phyloP scores from a whole-genome alignment of 371 early-diverging fungal genomes.

The Chytridiales sp. region DNA sequence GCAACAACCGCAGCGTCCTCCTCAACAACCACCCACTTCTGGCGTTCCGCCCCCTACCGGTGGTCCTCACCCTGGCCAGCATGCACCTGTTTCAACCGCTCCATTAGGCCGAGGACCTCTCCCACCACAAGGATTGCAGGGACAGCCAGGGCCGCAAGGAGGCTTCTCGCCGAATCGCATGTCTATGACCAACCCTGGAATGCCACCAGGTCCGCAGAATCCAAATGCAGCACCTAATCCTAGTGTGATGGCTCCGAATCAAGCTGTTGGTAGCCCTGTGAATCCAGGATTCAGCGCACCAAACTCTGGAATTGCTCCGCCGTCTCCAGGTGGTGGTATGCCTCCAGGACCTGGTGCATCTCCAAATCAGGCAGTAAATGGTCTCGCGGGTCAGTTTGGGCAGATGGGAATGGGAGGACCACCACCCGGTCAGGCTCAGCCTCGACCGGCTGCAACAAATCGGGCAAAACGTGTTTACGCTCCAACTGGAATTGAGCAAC shows the following conservation, averaged over 20 bases:
- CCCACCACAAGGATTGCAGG: too few relatives aligned
- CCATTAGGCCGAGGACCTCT: too few relatives aligned
- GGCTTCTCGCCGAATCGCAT: too few relatives aligned
- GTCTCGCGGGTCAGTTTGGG: neutral
- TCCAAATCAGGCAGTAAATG: neutral
- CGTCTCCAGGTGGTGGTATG: too few relatives aligned
- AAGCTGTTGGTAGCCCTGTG: too few relatives aligned
- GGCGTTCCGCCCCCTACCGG: conserved; percentile 17
- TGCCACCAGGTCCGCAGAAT: conserved; percentile 1
- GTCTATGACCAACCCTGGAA: conserved; percentile 6
- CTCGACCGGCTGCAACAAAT: neutral
- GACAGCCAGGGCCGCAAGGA: too few relatives aligned
- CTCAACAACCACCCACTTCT: conserved; percentile 19
- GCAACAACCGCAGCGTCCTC: conserved; percentile 8
- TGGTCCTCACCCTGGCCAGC: too few relatives aligned
- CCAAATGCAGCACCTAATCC: too few relatives aligned
- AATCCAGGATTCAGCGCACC: neutral
- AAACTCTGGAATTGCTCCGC: neutral
- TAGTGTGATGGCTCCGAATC: too few relatives aligned
- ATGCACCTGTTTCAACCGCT: too few relatives aligned
- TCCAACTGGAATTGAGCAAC: neutral
- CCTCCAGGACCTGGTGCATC: too few relatives aligned
- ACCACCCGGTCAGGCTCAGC: neutral
- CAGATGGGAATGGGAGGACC: conserved; percentile 11
- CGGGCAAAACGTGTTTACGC: conserved; percentile 17